Evolutionary conservation across 169 alveolate species (phyloP).

Genomic region (Plasmodium sp.): DNA sequence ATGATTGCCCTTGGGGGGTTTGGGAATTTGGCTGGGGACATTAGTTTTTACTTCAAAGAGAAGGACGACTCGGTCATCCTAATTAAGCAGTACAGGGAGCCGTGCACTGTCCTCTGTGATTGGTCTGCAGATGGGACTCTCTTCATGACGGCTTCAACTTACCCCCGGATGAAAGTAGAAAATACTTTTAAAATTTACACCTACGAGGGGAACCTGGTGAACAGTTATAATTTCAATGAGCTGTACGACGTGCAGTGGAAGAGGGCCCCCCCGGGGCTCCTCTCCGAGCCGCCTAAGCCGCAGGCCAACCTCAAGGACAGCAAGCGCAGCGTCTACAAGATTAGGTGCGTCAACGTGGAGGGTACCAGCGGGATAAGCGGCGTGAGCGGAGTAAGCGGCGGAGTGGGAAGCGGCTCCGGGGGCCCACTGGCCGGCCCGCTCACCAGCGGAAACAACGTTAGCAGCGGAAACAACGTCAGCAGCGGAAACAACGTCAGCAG

Average conservation of each 20-base stretch:
- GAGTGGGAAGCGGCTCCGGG: background rate
- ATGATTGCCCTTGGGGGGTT: conserved; percentile 86
- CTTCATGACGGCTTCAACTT: conserved; percentile 85
- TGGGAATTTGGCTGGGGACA: conserved; percentile 86
- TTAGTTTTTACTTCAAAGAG: conserved; percentile 78
- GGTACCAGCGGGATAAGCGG: too few species aligned
- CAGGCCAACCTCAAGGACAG: conserved; percentile 29
- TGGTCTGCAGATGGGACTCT: conserved; percentile 84
- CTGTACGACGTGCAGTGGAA: conserved; percentile 63
- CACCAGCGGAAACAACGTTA: background rate
- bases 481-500: background rate
- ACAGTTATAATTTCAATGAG: conserved; percentile 26
- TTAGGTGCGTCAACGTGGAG: background rate
- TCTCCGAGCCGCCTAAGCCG: conserved; percentile 28
- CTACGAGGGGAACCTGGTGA: conserved; percentile 80
- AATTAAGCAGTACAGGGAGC: conserved; percentile 77
- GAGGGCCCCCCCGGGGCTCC: conserved; percentile 3
- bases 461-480: background rate
- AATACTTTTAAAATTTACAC: conserved; percentile 80
- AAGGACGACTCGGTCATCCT: conserved; percentile 72
- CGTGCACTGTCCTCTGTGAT: conserved; percentile 85
- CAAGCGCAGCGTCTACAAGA: conserved; percentile 46
- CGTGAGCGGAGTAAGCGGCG: too few species aligned
- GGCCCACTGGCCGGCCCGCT: too few species aligned
- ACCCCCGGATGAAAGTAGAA: conserved; percentile 87